Conservation (phyloP, 768 basidiomycete species). For the Lactifluus piperatus region DNA sequence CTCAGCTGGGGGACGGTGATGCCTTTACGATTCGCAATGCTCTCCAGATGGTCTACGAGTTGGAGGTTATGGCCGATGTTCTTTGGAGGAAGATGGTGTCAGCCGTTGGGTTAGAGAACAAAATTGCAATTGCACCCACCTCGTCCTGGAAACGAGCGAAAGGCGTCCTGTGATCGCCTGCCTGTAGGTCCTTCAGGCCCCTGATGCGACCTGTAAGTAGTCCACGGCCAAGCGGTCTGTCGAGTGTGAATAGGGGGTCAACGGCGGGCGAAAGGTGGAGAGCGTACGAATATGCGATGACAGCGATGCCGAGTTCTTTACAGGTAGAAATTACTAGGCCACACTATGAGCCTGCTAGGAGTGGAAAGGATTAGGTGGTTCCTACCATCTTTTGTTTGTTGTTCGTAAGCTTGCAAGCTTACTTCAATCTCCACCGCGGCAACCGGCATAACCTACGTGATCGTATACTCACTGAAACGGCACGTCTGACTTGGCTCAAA, state of each 20-base stretch:
- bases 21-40: slow-evolving; percentile 34
- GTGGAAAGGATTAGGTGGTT: not conserved
- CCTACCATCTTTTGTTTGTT: slow-evolving; percentile 38
- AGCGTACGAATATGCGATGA: slow-evolving; percentile 47
- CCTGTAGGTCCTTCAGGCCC: slow-evolving; percentile 27
- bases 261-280: not conserved
- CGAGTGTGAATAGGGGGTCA: not conserved
- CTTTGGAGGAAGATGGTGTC: slow-evolving; percentile 19
- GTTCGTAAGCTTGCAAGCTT: slow-evolving; percentile 51
- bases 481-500: not conserved
- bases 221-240: slow-evolving; percentile 45
- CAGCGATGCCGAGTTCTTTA: slow-evolving; percentile 43
- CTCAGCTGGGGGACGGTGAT: slow-evolving; percentile 33
- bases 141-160: slow-evolving; percentile 34
- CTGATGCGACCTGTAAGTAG: slow-evolving; percentile 45
- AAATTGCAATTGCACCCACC: slow-evolving; percentile 13
- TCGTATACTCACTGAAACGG: not conserved
- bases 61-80: slow-evolving; percentile 34
- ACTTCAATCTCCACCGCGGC: slow-evolving; percentile 62
- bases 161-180: slow-evolving; percentile 27
- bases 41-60: slow-evolving; percentile 34
- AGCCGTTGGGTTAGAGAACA: not conserved
- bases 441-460: slow-evolving; percentile 43
- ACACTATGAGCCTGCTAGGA: not conserved
- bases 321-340: slow-evolving; percentile 41